Conservation (phyloP, 108 stramenopile genomes). For the Craspedostauros australis region DNA sequence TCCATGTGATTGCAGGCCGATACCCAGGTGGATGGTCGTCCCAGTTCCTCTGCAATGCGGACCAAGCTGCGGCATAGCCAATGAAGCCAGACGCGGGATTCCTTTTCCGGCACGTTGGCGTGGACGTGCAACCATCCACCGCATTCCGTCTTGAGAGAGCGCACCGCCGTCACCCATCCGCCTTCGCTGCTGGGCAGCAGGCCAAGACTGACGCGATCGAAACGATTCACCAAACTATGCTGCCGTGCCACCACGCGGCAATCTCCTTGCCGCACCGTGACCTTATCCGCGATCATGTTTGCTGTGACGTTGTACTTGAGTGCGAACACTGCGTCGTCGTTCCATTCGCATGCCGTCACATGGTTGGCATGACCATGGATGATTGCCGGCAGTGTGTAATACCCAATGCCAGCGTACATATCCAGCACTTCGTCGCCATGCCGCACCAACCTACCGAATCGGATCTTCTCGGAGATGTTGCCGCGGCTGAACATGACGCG, state of each 20-base stretch:
- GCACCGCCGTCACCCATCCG: conserved; percentile 81
- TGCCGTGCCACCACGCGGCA: conserved; percentile 42
- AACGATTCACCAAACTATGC: conserved; percentile 22
- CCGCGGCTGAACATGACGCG: conserved; percentile 94
- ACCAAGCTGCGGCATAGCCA: conserved; percentile 53
- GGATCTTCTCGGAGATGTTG: conserved; percentile 89
- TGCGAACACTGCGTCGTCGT: conserved; percentile 69
- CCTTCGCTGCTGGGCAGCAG: conserved; percentile 90
- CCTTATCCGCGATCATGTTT: conserved; percentile 66
- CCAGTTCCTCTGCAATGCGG: conserved; percentile 8
- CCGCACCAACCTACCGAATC: conserved; percentile 70
- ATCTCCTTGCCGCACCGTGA: conserved; percentile 73
- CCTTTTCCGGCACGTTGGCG: conserved; percentile 74
- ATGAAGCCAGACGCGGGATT: conserved; percentile 52
- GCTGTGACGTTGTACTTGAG: conserved; percentile 69
- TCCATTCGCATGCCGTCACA: conserved; percentile 92
- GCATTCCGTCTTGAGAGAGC: conserved; percentile 37
- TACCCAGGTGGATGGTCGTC: conserved; percentile 31
- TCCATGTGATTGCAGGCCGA: conserved; percentile 69
- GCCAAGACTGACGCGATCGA: conserved; percentile 90
- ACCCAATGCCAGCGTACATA: conserved; percentile 96
- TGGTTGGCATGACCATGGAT: conserved; percentile 60
- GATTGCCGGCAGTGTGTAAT: conserved; percentile 89
- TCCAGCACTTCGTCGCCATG: conserved; percentile 78
- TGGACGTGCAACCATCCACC: conserved; percentile 92